Base-by-base conservation (phyloP, 2,329 filamentous ascomycete species). In the Aspergillus sp. region DNA sequence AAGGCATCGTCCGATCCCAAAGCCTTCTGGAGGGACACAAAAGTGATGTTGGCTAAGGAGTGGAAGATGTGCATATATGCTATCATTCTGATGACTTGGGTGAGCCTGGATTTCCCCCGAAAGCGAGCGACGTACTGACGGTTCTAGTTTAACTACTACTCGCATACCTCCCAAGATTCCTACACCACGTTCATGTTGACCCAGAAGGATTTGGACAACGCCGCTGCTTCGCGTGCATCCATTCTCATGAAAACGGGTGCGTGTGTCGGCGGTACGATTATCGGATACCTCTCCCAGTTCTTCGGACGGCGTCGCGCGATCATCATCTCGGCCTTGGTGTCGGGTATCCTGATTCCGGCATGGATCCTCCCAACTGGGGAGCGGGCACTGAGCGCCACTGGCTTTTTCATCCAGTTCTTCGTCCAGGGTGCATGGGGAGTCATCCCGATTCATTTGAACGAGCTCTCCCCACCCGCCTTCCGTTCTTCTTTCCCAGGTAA, bases 171-270 rank as follows among this genome's bases (percentile, higher is more conserved):
- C 20, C 88, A 93, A 68, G 89, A 93, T 73, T 87, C 82, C 45
- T 92, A 91, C 74, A 90, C 88, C 0, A 91, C 88, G 3, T 90
- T 91, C 67, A 87, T 92, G 85, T 77, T 86, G 36, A 80, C 79
- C 4, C 80, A 89, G 61, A 91, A 92, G 71, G 83, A 85, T 57
- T 78, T 92, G 53, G 64, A 78, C 50, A 86, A 89, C 62, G 65
- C 75, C 1, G 79, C 78, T 1, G 86, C 88, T 4, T 87, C 81
- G 7, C 83, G 87, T n/a, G 87, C 87, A 14, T 87, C 83, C n/a
- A 91, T 92, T 60, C 71, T 92, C 53, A 90, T 90, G 85, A 91
- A 91, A 73, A 84, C 81, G 1, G 88, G 89, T 22, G 87, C 88
- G 41, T 88, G 86, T 60, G 82, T 90, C 1, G 88, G 65, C 4